Evolutionary conservation across 257 asterid species (phyloP).

Genomic region (Capsicum pubescens): DNA sequence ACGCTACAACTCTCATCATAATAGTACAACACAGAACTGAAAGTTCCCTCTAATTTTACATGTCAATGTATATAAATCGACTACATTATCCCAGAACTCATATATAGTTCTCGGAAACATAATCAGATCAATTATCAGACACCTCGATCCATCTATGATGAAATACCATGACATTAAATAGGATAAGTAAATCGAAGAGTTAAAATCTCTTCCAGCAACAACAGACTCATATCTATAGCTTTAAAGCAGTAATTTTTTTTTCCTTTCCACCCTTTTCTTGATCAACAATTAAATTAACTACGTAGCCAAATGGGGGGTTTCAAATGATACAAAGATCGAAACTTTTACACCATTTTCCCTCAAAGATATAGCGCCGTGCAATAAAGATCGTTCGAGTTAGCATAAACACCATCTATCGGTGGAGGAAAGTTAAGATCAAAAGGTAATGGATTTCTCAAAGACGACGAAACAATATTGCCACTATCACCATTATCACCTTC

Average conservation of each 20-base stretch:
- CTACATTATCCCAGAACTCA: not conserved
- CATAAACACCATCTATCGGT: conserved; percentile 32
- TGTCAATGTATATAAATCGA: conserved; percentile 1
- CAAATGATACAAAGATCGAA: not conserved
- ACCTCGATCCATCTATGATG: conserved; percentile 20
- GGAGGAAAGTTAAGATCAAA: conserved; percentile 51
- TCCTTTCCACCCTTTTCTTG: not conserved
- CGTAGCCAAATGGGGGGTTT: not conserved
- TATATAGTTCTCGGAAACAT: not conserved
- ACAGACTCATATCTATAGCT: conserved; percentile 27
- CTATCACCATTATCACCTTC: conserved; percentile 31
- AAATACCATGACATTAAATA: not conserved
- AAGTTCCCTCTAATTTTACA: not conserved
- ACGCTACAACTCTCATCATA: not conserved
- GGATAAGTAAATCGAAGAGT: conserved; percentile 10
- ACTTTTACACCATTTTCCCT: not conserved
- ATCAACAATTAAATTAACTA: not conserved
- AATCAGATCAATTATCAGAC: not conserved
- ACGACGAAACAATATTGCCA: conserved; percentile 41
- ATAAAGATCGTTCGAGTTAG: conserved; percentile 12
- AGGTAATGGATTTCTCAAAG: conserved; percentile 46
- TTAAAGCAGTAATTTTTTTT: not conserved
- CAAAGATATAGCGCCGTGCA: conserved; percentile 28
- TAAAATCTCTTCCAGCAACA: conserved; percentile 21
- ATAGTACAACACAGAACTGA: not conserved